Percentiles rank a stretch among this genome's conserved stretches.
phyloP scores from a whole-genome alignment of 2,329 filamentous ascomycete species.

The Clarireedia sp. region DNA sequence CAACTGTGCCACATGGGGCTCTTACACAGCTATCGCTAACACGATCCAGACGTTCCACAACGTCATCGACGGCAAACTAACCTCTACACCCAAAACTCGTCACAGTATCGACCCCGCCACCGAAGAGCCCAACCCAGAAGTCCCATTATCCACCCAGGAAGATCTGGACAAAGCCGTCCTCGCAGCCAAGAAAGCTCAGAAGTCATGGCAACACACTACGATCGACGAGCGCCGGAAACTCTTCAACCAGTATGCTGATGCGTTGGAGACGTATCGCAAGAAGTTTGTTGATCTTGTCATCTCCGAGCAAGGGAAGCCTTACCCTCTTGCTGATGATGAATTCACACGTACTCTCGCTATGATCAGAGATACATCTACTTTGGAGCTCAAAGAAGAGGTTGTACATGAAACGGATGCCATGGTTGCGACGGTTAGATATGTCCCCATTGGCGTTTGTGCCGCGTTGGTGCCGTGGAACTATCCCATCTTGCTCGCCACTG shows the following conservation, averaged over 20 bases:
- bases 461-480: slow-evolving; percentile 57
- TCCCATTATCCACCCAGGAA: slow-evolving; percentile 34
- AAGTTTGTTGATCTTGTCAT: slow-evolving; percentile 31
- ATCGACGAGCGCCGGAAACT: slow-evolving; percentile 35
- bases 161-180: slow-evolving; percentile 40
- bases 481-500: slow-evolving; percentile 37
- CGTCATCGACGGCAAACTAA: slow-evolving; percentile 4
- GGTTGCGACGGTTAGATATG: slow-evolving; percentile 36
- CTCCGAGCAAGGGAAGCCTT: slow-evolving; percentile 44
- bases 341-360: slow-evolving; percentile 9
- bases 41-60: neutral
- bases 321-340: slow-evolving; percentile 17
- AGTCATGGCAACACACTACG: slow-evolving; percentile 38
- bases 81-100: neutral
- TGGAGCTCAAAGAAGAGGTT: slow-evolving; percentile 9
- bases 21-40: too few species aligned
- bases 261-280: slow-evolving; percentile 30
- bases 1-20: too few species aligned
- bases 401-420: slow-evolving; percentile 4
- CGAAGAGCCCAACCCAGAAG: slow-evolving; percentile 9
- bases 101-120: slow-evolving; percentile 13
- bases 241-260: slow-evolving; percentile 28
- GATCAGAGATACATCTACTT: slow-evolving; percentile 1
- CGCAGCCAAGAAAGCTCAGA: slow-evolving; percentile 38
- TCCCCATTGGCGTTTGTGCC: slow-evolving; percentile 41